Evolutionary conservation across 495 filamentous ascomycete species (phyloP), one percentile per base, ranked within the genome.

Genomic region (Neurospora hispaniola): DNA sequence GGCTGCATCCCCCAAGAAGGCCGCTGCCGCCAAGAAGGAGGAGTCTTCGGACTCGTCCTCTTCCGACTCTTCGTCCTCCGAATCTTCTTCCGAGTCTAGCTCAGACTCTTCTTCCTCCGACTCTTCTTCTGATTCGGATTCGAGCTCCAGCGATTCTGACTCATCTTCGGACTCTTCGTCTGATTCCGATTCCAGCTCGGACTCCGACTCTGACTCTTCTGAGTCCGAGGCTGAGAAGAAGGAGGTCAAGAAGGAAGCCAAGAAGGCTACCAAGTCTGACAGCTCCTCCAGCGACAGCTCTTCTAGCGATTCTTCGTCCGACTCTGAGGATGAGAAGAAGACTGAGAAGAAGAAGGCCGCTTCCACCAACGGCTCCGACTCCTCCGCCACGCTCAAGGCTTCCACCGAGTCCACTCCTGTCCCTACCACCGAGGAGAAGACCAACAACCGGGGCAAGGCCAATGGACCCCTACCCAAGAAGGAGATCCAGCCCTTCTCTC

Each of bases 401-500:
- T 83, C 82, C 4, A 81, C 83, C 66, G 79, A 84, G 74, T 75
- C 80, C n/a, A 78, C 76, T 62, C 80, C 83, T 10, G 77, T 81
- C 43, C 86, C 87, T 69, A 86, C 87, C 78, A 87, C 80, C 20
- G 69, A 74, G 23, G 43, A 77, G 71, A 85, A 83, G 72, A 16
- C 77, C 70, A 85, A 86, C 79, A 85, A 84, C 80, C 83, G 84
- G 71, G 81, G 83, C 54, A 80, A 83, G 73, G 75, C 75, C 74
- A 75, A 75, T 16, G 38, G 48, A 48, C 72, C 75, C 66, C 69
- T 78, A 20, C 81, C 82, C 72, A 90, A 90, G 79, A 86, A 89
- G 76, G 82, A 85, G 42, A 89, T 86, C 62, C 80, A 84, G 62
- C 88, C 87, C 16, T 92, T 92, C 84, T 89, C 87, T 3, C 88